Conservation (phyloP, 768 basidiomycete species). For the Naganishia randhawae region DNA sequence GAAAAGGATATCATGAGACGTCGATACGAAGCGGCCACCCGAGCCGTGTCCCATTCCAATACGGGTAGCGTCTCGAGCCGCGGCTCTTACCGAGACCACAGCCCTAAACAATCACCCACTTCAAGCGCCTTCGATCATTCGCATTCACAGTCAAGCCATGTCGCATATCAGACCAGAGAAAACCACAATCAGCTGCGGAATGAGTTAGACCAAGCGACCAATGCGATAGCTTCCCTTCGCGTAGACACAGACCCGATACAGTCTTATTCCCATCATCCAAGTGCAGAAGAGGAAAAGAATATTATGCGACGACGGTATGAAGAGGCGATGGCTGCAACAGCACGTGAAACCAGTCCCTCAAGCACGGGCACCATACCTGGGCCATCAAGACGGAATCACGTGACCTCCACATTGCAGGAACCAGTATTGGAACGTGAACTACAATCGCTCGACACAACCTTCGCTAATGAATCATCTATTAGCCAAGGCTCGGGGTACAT, state of each 20-base stretch:
- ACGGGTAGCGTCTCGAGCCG: constrained; percentile 3
- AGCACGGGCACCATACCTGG: constrained; percentile 11
- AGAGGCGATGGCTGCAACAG: constrained; percentile 33
- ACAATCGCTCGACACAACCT: too few species aligned
- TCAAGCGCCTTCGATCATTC: constrained; percentile 8
- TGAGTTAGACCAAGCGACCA: constrained; percentile 39
- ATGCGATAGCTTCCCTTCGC: constrained; percentile 14
- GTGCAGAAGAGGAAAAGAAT: constrained; percentile 43
- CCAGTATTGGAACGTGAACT: too few species aligned
- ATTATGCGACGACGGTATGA: constrained; percentile 40
- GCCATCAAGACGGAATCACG: not conserved
- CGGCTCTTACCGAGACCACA: not conserved
- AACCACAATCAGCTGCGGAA: constrained; percentile 38
- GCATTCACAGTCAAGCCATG: not conserved
- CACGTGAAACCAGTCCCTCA: not conserved
- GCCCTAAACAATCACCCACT: not conserved
- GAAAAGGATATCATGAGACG: constrained; percentile 46
- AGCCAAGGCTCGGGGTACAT: not conserved
- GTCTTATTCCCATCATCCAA: not conserved
- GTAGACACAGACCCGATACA: not conserved
- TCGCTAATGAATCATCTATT: not conserved
- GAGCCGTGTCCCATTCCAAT: constrained; percentile 20
- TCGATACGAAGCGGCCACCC: constrained; percentile 41
- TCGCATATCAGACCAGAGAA: constrained; percentile 27
- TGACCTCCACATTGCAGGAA: not conserved